These are phyloP conservation scores for Candida lessepsii DNA, from an alignment of 805 yeast species.

Conservation along the genomic window DNA sequence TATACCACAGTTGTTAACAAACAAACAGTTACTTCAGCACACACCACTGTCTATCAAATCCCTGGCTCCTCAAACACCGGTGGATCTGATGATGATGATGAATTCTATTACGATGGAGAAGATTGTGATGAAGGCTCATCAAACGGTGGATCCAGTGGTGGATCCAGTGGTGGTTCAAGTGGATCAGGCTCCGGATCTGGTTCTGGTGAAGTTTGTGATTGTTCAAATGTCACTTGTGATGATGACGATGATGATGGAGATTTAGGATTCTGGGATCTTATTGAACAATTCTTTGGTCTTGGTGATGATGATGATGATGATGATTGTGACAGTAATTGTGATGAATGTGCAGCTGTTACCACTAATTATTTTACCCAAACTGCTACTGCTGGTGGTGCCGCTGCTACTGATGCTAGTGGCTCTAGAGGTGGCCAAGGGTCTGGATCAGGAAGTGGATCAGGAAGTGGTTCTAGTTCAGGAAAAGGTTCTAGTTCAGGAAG, in stretches of 20 bases:
- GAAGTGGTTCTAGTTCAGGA: too few relatives aligned
- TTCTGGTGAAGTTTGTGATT: slow-evolving; percentile 12
- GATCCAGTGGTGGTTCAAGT: background rate
- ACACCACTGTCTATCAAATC: slow-evolving; percentile 11
- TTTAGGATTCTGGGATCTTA: slow-evolving; percentile 15
- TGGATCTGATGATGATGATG: slow-evolving; percentile 19
- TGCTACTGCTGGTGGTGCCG: slow-evolving; percentile 9
- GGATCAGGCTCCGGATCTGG: slow-evolving; percentile 9
- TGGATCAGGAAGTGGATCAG: too few relatives aligned
- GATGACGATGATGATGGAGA: slow-evolving; percentile 18
- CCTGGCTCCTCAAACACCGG: slow-evolving; percentile 7
- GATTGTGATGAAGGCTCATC: slow-evolving; percentile 12
- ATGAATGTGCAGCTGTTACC: slow-evolving; percentile 14
- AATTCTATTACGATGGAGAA: slow-evolving; percentile 14
- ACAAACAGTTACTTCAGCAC: slow-evolving; percentile 13
- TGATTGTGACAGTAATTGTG: slow-evolving; percentile 19
- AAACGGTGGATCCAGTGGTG: slow-evolving; percentile 9
- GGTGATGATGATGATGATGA: slow-evolving; percentile 14
- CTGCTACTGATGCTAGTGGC: slow-evolving; percentile 6
- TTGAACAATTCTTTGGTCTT: slow-evolving; percentile 16
- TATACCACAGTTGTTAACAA: slow-evolving; percentile 12
- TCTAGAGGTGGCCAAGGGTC: too few relatives aligned
- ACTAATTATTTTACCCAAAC: slow-evolving; percentile 10
- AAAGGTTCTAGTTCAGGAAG: too few relatives aligned
- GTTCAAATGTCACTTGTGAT: slow-evolving; percentile 16